Evolutionary conservation across 2,329 filamentous ascomycete genomes (phyloP).

Genomic region (Colletotrichum nymphaeae): DNA sequence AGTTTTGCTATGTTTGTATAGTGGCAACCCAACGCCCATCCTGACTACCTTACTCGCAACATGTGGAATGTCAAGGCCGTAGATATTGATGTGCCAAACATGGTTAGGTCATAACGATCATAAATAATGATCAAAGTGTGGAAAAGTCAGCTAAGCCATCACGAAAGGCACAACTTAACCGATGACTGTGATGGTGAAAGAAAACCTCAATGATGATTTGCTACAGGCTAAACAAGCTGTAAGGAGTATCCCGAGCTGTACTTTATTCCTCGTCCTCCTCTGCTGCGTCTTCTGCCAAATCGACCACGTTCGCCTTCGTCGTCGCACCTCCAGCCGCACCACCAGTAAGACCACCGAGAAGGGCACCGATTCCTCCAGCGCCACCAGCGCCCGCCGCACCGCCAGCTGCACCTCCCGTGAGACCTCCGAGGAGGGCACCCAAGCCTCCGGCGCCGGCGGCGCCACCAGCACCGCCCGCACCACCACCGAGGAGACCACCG

Average conservation of each 20-base stretch:
- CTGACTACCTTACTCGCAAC: too few species aligned
- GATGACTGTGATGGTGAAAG: neutral
- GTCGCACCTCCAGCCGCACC: neutral
- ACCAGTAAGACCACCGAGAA: constrained; percentile 5
- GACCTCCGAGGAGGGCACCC: constrained; percentile 4
- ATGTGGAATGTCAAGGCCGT: too few species aligned
- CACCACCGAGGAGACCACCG: constrained; percentile 9
- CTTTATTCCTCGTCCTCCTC: constrained; percentile 17
- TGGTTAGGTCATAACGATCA: too few species aligned
- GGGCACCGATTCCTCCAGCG: neutral
- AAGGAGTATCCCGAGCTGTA: constrained; percentile 24
- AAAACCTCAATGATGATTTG: constrained; percentile 27
- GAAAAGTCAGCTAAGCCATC: too few species aligned
- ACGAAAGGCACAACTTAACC: too few species aligned
- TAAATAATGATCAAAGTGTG: too few species aligned
- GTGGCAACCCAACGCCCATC: too few species aligned
- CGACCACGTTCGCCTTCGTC: constrained; percentile 10
- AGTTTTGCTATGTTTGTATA: neutral
- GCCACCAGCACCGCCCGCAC: constrained; percentile 10
- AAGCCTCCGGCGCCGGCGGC: constrained; percentile 1
- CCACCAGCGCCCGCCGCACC: constrained; percentile 5
- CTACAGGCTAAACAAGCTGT: constrained; percentile 27
- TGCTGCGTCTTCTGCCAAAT: constrained; percentile 19
- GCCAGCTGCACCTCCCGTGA: constrained; percentile 7
- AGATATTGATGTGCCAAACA: too few species aligned